Conservation (phyloP, 1,284 basidiomycete species). For the Naganishia sp. region DNA sequence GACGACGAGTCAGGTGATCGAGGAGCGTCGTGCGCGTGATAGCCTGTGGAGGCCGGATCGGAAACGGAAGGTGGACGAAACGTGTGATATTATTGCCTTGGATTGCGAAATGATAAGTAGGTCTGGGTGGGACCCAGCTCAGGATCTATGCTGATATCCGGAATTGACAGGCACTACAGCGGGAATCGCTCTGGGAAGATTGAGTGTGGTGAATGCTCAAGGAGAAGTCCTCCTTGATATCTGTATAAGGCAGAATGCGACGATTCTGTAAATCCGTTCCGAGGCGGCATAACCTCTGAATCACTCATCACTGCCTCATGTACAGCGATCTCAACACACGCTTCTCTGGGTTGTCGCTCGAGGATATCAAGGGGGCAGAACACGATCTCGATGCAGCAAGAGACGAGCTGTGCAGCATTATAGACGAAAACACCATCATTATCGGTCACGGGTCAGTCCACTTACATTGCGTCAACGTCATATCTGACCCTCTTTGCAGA, state of each 20-base stretch:
- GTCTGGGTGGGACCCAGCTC: slow-evolving; percentile 14
- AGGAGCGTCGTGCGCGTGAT: slow-evolving; percentile 20
- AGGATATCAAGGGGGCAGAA: slow-evolving; percentile 62
- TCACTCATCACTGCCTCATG: slow-evolving; percentile 20
- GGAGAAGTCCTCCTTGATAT: slow-evolving; percentile 78
- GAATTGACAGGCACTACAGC: slow-evolving; percentile 66
- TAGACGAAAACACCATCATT: slow-evolving; percentile 75
- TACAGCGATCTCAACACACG: slow-evolving; percentile 78
- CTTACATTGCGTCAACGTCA: neutral
- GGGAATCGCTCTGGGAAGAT: slow-evolving; percentile 79
- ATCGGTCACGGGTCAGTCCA: slow-evolving; percentile 62
- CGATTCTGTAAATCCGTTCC: slow-evolving; percentile 66
- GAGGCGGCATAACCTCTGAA: slow-evolving; percentile 20
- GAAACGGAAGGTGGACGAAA: slow-evolving; percentile 48
- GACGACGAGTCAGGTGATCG: slow-evolving; percentile 50
- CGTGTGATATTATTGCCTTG: slow-evolving; percentile 73
- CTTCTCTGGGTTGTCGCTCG: slow-evolving; percentile 78
- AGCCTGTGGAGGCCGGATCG: slow-evolving; percentile 20
- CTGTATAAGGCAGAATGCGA: slow-evolving; percentile 73
- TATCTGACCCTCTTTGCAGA: slow-evolving; percentile 31
- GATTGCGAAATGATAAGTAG: slow-evolving; percentile 86
- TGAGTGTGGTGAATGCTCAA: slow-evolving; percentile 76
- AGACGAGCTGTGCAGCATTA: slow-evolving; percentile 65
- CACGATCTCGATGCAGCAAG: slow-evolving; percentile 69
- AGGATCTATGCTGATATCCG: neutral